Evolutionary conservation across 495 filamentous ascomycete genomes (phyloP).

Genomic region (Polyplosphaeria fusca): DNA sequence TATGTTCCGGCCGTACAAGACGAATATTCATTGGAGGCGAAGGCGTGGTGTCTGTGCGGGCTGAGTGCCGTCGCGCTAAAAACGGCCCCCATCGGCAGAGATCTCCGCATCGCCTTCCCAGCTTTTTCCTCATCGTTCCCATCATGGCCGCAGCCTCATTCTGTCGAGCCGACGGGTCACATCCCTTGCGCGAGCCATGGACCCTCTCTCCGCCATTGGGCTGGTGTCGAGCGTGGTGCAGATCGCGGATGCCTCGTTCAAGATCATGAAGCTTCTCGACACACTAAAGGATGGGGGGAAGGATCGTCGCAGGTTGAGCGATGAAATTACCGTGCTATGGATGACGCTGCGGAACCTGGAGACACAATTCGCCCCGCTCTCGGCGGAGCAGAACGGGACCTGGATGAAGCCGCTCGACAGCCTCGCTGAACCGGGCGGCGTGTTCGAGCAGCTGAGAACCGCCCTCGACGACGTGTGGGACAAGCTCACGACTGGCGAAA

Average conservation of each 20-base stretch:
- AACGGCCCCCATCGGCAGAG: too few relatives aligned
- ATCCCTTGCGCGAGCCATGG: slow-evolving; percentile 9
- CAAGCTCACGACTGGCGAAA: slow-evolving; percentile 10
- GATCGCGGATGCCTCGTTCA: slow-evolving; percentile 15
- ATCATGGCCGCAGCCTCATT: too few relatives aligned
- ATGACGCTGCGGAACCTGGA: slow-evolving; percentile 25
- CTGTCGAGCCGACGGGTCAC: too few relatives aligned
- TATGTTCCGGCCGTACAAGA: too few relatives aligned
- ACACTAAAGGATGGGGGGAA: slow-evolving; percentile 18
- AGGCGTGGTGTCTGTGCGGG: too few relatives aligned
- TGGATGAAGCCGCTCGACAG: slow-evolving; percentile 21
- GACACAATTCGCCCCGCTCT: slow-evolving; percentile 15
- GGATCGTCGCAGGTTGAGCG: too few relatives aligned
- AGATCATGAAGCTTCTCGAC: slow-evolving; percentile 20
- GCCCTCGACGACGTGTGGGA: slow-evolving; percentile 16
- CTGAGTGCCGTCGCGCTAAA: too few relatives aligned
- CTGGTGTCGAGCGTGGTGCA: slow-evolving; percentile 16
- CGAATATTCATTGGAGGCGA: too few relatives aligned
- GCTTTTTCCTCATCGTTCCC: too few relatives aligned
- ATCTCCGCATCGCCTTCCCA: too few relatives aligned
- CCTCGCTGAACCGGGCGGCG: slow-evolving; percentile 12
- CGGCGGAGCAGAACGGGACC: slow-evolving; percentile 12
- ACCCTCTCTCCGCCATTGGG: slow-evolving; percentile 10
- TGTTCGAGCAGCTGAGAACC: slow-evolving; percentile 8
- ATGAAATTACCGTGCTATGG: slow-evolving; percentile 19